Conservation (phyloP, 768 basidiomycete species). For the Suillus americanus region DNA sequence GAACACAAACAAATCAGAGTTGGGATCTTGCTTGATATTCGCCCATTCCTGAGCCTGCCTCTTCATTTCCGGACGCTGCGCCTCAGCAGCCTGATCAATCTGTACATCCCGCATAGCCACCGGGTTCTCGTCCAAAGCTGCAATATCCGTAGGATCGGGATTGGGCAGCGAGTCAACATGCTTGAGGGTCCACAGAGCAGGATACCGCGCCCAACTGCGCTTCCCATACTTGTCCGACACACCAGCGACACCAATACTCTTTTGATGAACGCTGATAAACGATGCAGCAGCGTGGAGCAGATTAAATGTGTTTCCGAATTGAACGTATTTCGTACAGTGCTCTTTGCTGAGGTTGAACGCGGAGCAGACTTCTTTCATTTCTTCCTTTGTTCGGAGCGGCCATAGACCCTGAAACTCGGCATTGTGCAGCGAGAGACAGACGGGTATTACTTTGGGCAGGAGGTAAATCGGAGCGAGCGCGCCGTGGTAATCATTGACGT, state of each 20-base stretch:
- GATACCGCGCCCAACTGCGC: constrained; percentile 95
- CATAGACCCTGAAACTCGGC: constrained; percentile 98
- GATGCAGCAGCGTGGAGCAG: constrained; percentile 90
- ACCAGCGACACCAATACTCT: constrained; percentile 91
- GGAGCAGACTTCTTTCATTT: constrained; percentile 98
- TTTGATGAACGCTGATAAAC: constrained; percentile 91
- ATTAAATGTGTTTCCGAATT: constrained; percentile 98
- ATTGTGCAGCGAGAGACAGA: constrained; percentile 92
- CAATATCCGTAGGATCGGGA: constrained; percentile 93
- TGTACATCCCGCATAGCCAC: constrained; percentile 68
- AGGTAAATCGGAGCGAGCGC: constrained; percentile 90
- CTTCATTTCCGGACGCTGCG: constrained; percentile 88
- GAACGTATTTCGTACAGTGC: constrained; percentile 94
- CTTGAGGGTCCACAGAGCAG: constrained; percentile 93
- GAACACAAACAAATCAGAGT: constrained; percentile 91
- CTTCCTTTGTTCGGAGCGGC: constrained; percentile 95
- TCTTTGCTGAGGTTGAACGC: constrained; percentile 98
- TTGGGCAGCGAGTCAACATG: constrained; percentile 95
- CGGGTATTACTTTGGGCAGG: constrained; percentile 86
- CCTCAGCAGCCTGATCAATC: constrained; percentile 80
- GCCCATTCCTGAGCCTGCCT: constrained; percentile 96
- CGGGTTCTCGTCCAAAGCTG: constrained; percentile 82
- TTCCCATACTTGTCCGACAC: constrained; percentile 98
- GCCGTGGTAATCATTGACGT: constrained; percentile 95
- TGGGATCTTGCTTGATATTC: constrained; percentile 85